Evolutionary conservation across 352 stramenopile species (phyloP).

Genomic region (Phytopythium litorale): DNA sequence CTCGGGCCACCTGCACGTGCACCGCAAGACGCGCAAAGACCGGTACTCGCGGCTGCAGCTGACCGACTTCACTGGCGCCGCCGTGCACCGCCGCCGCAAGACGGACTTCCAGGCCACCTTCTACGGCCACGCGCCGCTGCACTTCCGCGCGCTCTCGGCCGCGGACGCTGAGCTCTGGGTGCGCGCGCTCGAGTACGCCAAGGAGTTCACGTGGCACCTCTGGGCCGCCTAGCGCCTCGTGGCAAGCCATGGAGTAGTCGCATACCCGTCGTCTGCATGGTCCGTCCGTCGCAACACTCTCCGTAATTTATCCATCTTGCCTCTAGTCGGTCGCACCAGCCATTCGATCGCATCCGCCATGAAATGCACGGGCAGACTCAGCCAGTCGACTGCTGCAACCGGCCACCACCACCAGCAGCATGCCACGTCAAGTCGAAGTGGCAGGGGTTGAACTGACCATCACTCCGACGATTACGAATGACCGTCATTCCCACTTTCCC

Average conservation of each 20-base stretch:
- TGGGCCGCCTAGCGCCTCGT: conserved; percentile 1
- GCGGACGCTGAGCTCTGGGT: conserved; percentile 24
- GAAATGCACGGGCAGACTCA: neutral
- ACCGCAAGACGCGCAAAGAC: conserved; percentile 22
- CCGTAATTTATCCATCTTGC: conserved; percentile 3
- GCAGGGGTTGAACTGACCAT: neutral
- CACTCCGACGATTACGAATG: neutral
- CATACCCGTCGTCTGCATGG: neutral
- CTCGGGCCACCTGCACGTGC: conserved; percentile 21
- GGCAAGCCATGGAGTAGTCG: neutral
- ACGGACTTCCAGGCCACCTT: conserved; percentile 25
- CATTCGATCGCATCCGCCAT: neutral
- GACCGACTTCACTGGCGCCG: conserved; percentile 21
- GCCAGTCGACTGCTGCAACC: neutral
- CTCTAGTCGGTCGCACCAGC: neutral
- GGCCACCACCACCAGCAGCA: neutral
- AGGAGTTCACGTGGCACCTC: conserved; percentile 25
- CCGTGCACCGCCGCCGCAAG: conserved; percentile 15
- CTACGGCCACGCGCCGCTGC: conserved; percentile 19
- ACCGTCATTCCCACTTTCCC: neutral
- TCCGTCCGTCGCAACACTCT: neutral
- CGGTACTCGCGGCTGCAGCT: conserved; percentile 13
- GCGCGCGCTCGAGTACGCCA: conserved; percentile 26
- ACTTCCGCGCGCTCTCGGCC: conserved; percentile 12
- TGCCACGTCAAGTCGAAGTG: conserved; percentile 2